Evolutionary conservation across 306 rosid species (phyloP), one percentile per base, ranked within the genome.

Genomic region (Vigna reflexopilosa): DNA sequence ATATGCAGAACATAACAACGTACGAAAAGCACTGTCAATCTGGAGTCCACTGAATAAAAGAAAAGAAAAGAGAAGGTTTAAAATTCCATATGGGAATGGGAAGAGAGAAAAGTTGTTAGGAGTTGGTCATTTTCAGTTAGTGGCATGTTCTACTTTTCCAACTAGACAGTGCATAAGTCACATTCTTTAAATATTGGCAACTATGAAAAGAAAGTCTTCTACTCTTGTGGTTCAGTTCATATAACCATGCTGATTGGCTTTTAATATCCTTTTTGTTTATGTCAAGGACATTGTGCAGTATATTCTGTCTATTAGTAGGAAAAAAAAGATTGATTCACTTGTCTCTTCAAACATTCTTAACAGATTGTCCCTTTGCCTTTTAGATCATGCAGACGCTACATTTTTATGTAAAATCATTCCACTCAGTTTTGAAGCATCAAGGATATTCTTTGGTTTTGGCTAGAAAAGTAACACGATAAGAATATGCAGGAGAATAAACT

Each of bases 71-170:
- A 74, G 77, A 75, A 72, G 65, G 80, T 67, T 62, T 17, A 80
- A 79, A 52, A 79, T 28, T 54, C 67, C 13, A 64, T 36, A 36
- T 74, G 67, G 67, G 65, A 42, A 5, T 72, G 65, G 75, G 79
- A 80, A 72, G 68, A 59, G 85, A 84, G 72, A 80, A 83, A 55
- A 73, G 72, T 78, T 45, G 78, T 82, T 77, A 86, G 90, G 93
- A 83, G 83, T 78, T 45, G 70, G 88, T 91, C 96, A 81, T 80
- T 87, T 82, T 89, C 93, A 81, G 36, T 38, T 71, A 67, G 82
- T 83, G 73, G 67, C 15, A 9, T 52, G 72, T 26, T 82, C 54
- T 80, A 77, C 62, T 67, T 64, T 87, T 80, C 80, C 83, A 70
- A 28, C 56, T 47, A 64, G 79, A 42, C 58, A 71, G 45, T 79